A percentile compares a stretch with the other conserved stretches of the same genome.
Conservation (phyloP, 805 yeast genomes). For the Wickerhamiella vanderwaltii region DNA sequence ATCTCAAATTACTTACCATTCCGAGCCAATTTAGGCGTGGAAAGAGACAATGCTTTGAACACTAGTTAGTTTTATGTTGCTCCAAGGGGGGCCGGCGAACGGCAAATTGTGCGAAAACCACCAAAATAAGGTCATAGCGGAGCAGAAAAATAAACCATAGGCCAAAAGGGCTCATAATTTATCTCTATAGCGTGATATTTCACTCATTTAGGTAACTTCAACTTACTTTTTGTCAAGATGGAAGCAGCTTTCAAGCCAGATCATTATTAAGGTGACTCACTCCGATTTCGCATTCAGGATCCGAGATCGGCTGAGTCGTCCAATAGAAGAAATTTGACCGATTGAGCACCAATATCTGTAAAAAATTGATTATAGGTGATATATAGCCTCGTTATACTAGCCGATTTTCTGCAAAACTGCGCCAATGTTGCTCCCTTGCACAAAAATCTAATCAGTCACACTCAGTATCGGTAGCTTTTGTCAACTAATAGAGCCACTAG, state of each 20-base stretch:
- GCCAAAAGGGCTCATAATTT: background rate
- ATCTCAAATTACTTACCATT: conserved; percentile 18
- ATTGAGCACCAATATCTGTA: too few species aligned
- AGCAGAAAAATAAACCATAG: background rate
- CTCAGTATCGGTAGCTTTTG: too few species aligned
- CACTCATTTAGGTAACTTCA: background rate
- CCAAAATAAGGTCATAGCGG: background rate
- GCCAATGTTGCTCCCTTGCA: too few species aligned
- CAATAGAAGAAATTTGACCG: too few species aligned
- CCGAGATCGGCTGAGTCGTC: background rate
- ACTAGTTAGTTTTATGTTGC: conserved; percentile 9
- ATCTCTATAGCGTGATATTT: background rate
- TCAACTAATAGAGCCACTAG: too few species aligned
- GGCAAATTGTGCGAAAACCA: too few species aligned
- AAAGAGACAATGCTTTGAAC: conserved; percentile 13
- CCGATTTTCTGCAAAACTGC: too few species aligned
- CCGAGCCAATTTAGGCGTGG: conserved; percentile 15
- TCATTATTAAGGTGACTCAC: background rate
- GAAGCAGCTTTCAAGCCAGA: background rate
- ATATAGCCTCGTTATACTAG: too few species aligned
- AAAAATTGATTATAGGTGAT: too few species aligned
- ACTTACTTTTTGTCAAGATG: conserved; percentile 9
- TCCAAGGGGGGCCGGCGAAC: background rate
- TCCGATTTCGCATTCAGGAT: background rate
- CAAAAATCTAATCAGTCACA: too few species aligned